These are phyloP conservation scores for Plantago coronopus DNA, from an alignment of 305 asterid species.

Conservation along the genomic window DNA sequence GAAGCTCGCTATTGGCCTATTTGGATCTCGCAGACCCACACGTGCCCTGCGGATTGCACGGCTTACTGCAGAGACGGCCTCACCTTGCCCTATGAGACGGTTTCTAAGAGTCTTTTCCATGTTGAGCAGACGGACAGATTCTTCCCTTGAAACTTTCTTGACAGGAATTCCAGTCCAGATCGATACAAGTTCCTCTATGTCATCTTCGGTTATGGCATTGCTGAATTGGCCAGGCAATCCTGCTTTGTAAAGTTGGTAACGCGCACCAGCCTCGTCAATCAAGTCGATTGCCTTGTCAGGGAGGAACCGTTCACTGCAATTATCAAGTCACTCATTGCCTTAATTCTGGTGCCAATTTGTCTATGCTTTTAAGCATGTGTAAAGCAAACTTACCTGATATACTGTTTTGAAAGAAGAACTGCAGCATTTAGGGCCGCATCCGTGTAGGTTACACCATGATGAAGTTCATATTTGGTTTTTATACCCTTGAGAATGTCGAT, in stretches of 20 bases:
- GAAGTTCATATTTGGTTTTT: conserved; percentile 52
- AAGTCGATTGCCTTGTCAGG: conserved; percentile 98
- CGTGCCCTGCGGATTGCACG: conserved; percentile 99
- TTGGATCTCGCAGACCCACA: conserved; percentile 92
- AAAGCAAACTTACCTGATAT: conserved; percentile 63
- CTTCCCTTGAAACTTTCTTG: conserved; percentile 81
- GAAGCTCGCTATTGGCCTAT: conserved; percentile 93
- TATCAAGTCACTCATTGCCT: too few species aligned
- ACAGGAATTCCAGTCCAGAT: conserved; percentile 98
- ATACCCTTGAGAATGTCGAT: conserved; percentile 88
- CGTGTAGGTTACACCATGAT: conserved; percentile 90
- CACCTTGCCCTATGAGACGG: conserved; percentile 83
- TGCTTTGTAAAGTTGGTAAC: conserved; percentile 92
- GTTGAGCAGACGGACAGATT: conserved; percentile 85
- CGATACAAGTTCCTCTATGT: conserved; percentile 88
- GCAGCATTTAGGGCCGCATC: conserved; percentile 85
- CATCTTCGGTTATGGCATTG: conserved; percentile 78
- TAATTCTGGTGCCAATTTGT: not conserved
- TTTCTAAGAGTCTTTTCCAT: conserved; percentile 93
- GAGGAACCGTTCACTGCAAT: conserved; percentile 81
- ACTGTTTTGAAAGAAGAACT: conserved; percentile 83
- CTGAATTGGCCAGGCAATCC: conserved; percentile 67
- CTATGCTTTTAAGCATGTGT: too few species aligned
- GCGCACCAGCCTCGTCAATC: conserved; percentile 96
- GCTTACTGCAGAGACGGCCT: conserved; percentile 89